These are phyloP conservation scores for Suhomyces atakaporum DNA, from an alignment of 1,139 yeast genomes.

Conservation along the genomic window DNA sequence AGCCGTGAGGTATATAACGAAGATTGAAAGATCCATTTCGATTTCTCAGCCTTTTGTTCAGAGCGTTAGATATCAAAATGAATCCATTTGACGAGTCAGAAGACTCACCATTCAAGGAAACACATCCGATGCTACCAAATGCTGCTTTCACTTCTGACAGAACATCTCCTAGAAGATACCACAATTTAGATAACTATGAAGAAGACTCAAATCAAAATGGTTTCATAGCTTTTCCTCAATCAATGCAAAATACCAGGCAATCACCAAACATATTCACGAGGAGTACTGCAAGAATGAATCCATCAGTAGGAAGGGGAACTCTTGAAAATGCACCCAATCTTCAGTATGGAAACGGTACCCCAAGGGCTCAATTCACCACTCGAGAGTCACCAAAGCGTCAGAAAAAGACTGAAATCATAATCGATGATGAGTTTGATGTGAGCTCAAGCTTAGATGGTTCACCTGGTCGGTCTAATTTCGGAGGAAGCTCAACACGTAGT, in stretches of 20 bases:
- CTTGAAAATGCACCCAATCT: slow-evolving; percentile 31
- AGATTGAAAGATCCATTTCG: background rate
- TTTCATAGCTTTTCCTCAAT: slow-evolving; percentile 33
- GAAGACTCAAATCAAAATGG: slow-evolving; percentile 25
- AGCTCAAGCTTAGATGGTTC: slow-evolving; percentile 28
- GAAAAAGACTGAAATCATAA: slow-evolving; percentile 48
- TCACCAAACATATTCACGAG: slow-evolving; percentile 50
- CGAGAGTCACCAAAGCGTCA: slow-evolving; percentile 69
- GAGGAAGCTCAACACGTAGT: slow-evolving; percentile 39
- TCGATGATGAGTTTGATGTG: slow-evolving; percentile 36
- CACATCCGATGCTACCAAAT: slow-evolving; percentile 36
- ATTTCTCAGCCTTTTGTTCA: background rate
- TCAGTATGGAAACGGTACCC: slow-evolving; percentile 32
- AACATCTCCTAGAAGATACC: slow-evolving; percentile 40
- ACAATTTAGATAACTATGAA: slow-evolving; percentile 25
- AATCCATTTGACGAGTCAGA: slow-evolving; percentile 41
- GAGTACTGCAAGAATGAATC: slow-evolving; percentile 54
- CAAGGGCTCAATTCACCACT: slow-evolving; percentile 58
- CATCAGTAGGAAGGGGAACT: slow-evolving; percentile 25
- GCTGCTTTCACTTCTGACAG: slow-evolving; percentile 46
- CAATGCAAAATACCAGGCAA: slow-evolving; percentile 33
- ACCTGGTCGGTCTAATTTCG: slow-evolving; percentile 34
- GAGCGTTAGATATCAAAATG: slow-evolving; percentile 17
- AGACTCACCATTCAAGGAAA: slow-evolving; percentile 34
- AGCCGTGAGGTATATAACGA: background rate